Evolutionary conservation across 495 filamentous ascomycete genomes (phyloP), one percentile per base, ranked within the genome.

Genomic region (Penicillium argentinense): DNA sequence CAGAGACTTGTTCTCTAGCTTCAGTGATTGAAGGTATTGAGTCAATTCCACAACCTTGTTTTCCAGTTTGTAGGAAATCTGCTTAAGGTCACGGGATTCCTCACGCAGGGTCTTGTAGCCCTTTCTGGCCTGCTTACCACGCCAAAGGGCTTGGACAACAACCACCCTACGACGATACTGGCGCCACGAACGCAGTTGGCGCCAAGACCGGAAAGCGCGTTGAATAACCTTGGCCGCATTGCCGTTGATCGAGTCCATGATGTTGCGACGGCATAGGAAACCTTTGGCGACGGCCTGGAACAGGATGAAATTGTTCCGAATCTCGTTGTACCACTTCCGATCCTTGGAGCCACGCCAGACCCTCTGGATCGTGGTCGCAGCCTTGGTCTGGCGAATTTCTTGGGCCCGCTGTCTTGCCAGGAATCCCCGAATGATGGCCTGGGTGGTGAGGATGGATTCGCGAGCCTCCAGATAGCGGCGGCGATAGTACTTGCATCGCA

Each of bases 31-130:
- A 63, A 97, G 66, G 40, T 86, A 86, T 67, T 99, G 95, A 8
- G 95, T 99, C 55, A 99, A 76, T 71, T 99, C 95, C 42, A 97
- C 88, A 44, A 98, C 93, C 80, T 98, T 97, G 76, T 97, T 97
- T 75, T 97, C 95, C 59, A 98, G 71, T 74, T 95, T 97, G 74
- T 97, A 97, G 11, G 91, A 97, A 53, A 98, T 98, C 66, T 97
- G 90, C 73, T 96, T 96, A 56, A 98, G 81, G 76, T 98, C 93
- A 59, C 95, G 86, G 28, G 93, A 91, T 65, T 98, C 95, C 66
- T 95, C 92, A 39, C 95, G 88, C 42, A 95, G 67, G 32, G 64
- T 82, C 81, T 95, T 97, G 76, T 98, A 98, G 39, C 77, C 81
- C 42, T 75, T 78, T 48, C 95, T 80, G 43, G 93, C 95, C 51